A percentile compares a stretch with the other conserved stretches of the same genome.
Evolutionary conservation across 1,284 basidiomycete genomes (phyloP).

Genomic region (Leccinum griseonigrum): DNA sequence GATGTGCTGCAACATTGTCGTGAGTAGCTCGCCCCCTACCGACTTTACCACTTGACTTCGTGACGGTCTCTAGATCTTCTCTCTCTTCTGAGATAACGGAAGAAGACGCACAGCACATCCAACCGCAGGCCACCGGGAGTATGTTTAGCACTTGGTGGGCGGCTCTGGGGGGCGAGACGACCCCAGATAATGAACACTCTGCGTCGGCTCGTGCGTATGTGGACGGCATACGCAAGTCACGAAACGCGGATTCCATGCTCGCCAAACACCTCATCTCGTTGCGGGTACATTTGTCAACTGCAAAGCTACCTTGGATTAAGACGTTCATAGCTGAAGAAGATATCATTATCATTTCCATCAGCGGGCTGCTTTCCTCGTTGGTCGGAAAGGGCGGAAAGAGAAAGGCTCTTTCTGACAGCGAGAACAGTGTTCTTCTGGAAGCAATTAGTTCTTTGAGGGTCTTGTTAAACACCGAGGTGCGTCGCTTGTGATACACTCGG

Average conservation of each 20-base stretch:
- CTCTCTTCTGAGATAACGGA: constrained; percentile 29
- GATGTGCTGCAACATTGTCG: no score
- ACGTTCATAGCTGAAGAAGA: constrained; percentile 75
- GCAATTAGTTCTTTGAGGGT: constrained; percentile 79
- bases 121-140: constrained; percentile 70
- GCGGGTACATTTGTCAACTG: constrained; percentile 83
- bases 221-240: constrained; percentile 52
- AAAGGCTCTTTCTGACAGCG: constrained; percentile 57
- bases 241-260: constrained; percentile 54
- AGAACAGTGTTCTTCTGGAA: constrained; percentile 70
- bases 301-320: constrained; percentile 75
- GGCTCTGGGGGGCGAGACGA: constrained; percentile 60
- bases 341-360: constrained; percentile 64
- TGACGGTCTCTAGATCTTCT: constrained; percentile 19
- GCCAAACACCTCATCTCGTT: constrained; percentile 80
- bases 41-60: constrained; percentile 17
- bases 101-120: constrained; percentile 42
- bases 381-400: constrained; percentile 63
- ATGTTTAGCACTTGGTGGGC: constrained; percentile 75
- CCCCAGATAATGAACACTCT: constrained; percentile 37
- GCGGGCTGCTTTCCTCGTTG: constrained; percentile 53
- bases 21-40: no score
- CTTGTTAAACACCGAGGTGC: constrained; percentile 40
- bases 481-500: no score
- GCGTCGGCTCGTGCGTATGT: constrained; percentile 61